Evolutionary conservation across 1,139 yeast genomes (phyloP), one percentile per base, ranked within the genome.

Genomic region (Geotrichum histeridarum): DNA sequence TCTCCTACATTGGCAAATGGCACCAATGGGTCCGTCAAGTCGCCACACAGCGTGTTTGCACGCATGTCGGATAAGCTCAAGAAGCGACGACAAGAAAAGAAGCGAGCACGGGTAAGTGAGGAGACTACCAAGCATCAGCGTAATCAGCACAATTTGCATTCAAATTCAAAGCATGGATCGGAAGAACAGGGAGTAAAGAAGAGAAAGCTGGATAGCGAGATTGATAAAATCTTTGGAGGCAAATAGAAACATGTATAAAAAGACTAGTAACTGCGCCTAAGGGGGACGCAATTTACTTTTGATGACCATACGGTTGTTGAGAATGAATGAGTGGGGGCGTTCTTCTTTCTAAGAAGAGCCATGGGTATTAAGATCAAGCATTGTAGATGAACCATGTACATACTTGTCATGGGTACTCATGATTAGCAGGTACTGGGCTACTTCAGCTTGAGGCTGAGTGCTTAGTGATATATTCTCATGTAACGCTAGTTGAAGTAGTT

Each of bases 161-260:
- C 47, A 27, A 18, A n/a, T 12, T 14, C 18, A 22, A 22, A 22
- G 27, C 27, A 22, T 22, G 12, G 15, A 30, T 8, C 31, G 30
- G 41, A 22, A 11, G 32, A 48, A 8, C 22, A 14, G 11, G 41
- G 44, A n/a, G 22, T 35, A 18, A 54, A 54, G 44, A 55, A 55
- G 38, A 50, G 53, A 32, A 49, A 51, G 27, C 47, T 59, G 8
- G 58, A 55, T 30, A 63, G 61, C 31, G 64, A 61, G 15, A 66
- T 66, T 36, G 68, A 66, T 51, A 60, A 59, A 47, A 66, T 66
- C 27, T 66, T 66, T 52, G 59, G 51, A 31, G 30, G 43, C 14
- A 35, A 38, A 22, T 22, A 27, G 32, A 18, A 38, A 11, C 46
- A 6, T 48, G 3, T 14, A 11, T 18, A 14, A 46, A n/a, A 33